Conservation (phyloP, 495 filamentous ascomycete species). For the Letharia columbiana region DNA sequence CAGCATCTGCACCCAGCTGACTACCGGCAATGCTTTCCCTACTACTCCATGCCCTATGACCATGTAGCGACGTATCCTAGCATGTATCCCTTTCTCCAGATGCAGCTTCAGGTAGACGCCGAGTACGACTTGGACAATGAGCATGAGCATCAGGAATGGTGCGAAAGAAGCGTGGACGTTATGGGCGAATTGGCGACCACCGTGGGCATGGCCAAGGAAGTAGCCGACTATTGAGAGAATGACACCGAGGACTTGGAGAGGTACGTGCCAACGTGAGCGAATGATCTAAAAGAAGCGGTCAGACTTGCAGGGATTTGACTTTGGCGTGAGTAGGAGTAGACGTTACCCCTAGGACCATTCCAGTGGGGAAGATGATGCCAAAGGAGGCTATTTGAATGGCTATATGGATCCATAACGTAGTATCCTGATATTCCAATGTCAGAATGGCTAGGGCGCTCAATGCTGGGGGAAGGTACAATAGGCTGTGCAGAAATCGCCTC, state of each 20-base stretch:
- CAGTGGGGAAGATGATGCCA: conserved; percentile 84
- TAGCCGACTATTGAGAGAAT: conserved; percentile 72
- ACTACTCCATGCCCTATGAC: conserved; percentile 69
- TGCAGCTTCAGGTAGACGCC: conserved; percentile 88
- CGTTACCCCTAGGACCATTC: conserved; percentile 88
- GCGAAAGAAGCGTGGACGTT: conserved; percentile 83
- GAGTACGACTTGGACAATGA: conserved; percentile 66
- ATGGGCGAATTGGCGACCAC: conserved; percentile 74
- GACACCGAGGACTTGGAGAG: conserved; percentile 68
- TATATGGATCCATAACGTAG: conserved; percentile 89
- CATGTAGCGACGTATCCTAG: conserved; percentile 60
- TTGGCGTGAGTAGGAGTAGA: conserved; percentile 18
- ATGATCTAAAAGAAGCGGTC: conserved; percentile 52
- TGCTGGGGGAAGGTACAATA: conserved; percentile 50
- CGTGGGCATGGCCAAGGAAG: conserved; percentile 84
- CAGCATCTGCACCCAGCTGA: conserved; percentile 90
- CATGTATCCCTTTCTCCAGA: conserved; percentile 73
- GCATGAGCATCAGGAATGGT: conserved; percentile 65
- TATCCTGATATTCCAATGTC: conserved; percentile 45
- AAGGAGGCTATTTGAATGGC: conserved; percentile 79
- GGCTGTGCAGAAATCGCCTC: conserved; percentile 69
- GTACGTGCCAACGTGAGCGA: conserved; percentile 90
- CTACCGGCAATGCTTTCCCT: conserved; percentile 79
- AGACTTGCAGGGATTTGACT: background rate
- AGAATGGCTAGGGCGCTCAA: conserved; percentile 9